Percentiles rank a stretch among this genome's conserved stretches.
phyloP scores from a whole-genome alignment of 2,329 filamentous ascomycete genomes.

The Myriangium duriaei region DNA sequence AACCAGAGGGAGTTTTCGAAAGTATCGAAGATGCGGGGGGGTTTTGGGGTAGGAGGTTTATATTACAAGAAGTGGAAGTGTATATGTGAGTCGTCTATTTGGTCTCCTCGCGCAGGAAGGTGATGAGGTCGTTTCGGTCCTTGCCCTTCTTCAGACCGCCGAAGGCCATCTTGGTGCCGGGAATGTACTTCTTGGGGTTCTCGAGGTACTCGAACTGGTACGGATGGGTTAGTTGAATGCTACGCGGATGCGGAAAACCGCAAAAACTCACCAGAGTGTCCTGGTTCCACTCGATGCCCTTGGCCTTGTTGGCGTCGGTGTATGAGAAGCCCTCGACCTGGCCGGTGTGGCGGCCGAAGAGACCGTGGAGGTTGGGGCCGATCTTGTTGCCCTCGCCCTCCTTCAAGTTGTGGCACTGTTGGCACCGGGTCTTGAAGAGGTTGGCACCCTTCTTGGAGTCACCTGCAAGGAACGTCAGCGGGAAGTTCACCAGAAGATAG shows the following conservation, averaged over 20 bases:
- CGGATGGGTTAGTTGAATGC: slow-evolving; percentile 5
- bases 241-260: too few relatives aligned
- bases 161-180: slow-evolving; percentile 99
- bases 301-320: slow-evolving; percentile 99
- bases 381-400: slow-evolving; percentile 90
- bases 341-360: slow-evolving; percentile 93
- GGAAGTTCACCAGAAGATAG: background rate
- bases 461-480: slow-evolving; percentile 43
- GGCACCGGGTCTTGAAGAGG: slow-evolving; percentile 98
- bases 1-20: too few relatives aligned
- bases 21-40: too few relatives aligned
- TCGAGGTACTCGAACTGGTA: slow-evolving; percentile 88
- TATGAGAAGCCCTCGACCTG: slow-evolving; percentile 87
- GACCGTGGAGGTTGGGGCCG: slow-evolving; percentile 90
- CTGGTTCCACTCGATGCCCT: slow-evolving; percentile 82
- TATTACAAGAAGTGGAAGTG: slow-evolving; percentile 22
- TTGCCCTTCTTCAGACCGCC: slow-evolving; percentile 99
- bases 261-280: slow-evolving; percentile 59
- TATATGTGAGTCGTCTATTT: slow-evolving; percentile 40
- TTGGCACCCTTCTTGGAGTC: slow-evolving; percentile 92
- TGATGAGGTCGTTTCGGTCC: slow-evolving; percentile 98
- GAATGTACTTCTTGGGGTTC: slow-evolving; percentile 99
- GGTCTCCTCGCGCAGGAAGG: slow-evolving; percentile 60
- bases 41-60: slow-evolving; percentile 13
- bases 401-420: slow-evolving; percentile 96